These are phyloP conservation scores for Camelina sativa DNA, from an alignment of 345 rosid genomes.

Conservation along the genomic window DNA sequence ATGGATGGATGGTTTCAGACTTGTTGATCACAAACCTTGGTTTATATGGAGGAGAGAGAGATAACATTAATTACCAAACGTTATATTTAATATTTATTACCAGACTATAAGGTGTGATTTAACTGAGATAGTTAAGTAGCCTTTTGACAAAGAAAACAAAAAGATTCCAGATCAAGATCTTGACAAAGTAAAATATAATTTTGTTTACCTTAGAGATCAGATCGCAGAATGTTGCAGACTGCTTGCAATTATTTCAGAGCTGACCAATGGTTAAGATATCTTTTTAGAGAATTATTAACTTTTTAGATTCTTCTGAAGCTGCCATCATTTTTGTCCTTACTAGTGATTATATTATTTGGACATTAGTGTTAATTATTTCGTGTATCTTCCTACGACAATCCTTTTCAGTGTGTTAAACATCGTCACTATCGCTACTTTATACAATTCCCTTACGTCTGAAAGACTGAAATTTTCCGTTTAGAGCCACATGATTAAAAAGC, in stretches of 20 bases:
- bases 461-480: background rate
- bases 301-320: conserved; percentile 31
- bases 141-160: conserved; percentile 31
- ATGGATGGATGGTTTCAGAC: conserved; percentile 7
- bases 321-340: conserved; percentile 19
- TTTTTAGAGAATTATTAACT: background rate
- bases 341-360: conserved; percentile 10
- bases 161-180: conserved; percentile 48
- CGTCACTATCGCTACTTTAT: conserved; percentile 20
- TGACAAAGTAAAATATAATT: conserved; percentile 25
- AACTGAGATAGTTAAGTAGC: conserved; percentile 27
- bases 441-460: conserved; percentile 17
- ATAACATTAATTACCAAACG: conserved; percentile 26
- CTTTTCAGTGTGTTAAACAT: conserved; percentile 9
- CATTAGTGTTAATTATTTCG: conserved; percentile 4
- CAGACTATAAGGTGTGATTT: background rate
- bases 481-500: conserved; percentile 24
- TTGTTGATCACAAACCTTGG: conserved; percentile 8
- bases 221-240: conserved; percentile 42
- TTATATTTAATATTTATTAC: conserved; percentile 7
- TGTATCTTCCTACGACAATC: conserved; percentile 5
- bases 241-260: conserved; percentile 33
- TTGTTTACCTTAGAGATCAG: conserved; percentile 23
- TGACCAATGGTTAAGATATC: conserved; percentile 18
- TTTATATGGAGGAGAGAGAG: conserved; percentile 27